A percentile compares a stretch with the other conserved stretches of the same genome.
Evolutionary conservation across 192 early-diverging fungal species (phyloP).

Genomic region (Paraglomus brasilianum): DNA sequence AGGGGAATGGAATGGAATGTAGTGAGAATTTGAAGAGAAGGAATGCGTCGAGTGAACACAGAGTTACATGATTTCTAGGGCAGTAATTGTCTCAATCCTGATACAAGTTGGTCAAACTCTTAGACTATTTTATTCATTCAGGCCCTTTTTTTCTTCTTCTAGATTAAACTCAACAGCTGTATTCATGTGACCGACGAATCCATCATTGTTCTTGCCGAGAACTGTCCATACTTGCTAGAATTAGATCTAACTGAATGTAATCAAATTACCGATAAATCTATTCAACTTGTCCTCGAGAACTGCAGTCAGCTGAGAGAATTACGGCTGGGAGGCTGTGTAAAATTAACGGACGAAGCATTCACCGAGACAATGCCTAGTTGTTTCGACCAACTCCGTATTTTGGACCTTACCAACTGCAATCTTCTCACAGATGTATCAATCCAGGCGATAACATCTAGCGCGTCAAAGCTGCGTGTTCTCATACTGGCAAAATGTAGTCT

Average conservation of each 20-base stretch:
- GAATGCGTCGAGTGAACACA: neutral
- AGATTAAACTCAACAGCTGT: constrained; percentile 61
- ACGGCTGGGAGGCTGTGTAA: constrained; percentile 40
- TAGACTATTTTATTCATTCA: neutral
- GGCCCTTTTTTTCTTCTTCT: neutral
- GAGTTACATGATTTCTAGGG: too few species aligned
- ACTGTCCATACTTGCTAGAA: constrained; percentile 54
- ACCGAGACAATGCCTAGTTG: constrained; percentile 30
- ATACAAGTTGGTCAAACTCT: neutral
- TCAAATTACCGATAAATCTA: constrained; percentile 46
- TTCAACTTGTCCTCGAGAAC: constrained; percentile 44
- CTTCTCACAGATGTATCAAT: constrained; percentile 51
- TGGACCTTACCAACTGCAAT: constrained; percentile 49
- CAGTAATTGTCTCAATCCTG: neutral
- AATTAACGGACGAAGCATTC: constrained; percentile 44
- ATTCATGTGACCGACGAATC: constrained; percentile 47
- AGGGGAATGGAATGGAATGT: neutral
- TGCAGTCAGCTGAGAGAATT: constrained; percentile 52
- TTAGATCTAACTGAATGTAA: constrained; percentile 54
- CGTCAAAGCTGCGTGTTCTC: constrained; percentile 55
- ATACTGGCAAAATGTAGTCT: constrained; percentile 55
- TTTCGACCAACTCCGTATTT: constrained; percentile 53
- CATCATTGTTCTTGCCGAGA: constrained; percentile 44
- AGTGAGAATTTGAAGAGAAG: neutral
- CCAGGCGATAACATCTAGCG: constrained; percentile 44